Conservation (phyloP, 352 stramenopile species). For the Pythium coloratum region DNA sequence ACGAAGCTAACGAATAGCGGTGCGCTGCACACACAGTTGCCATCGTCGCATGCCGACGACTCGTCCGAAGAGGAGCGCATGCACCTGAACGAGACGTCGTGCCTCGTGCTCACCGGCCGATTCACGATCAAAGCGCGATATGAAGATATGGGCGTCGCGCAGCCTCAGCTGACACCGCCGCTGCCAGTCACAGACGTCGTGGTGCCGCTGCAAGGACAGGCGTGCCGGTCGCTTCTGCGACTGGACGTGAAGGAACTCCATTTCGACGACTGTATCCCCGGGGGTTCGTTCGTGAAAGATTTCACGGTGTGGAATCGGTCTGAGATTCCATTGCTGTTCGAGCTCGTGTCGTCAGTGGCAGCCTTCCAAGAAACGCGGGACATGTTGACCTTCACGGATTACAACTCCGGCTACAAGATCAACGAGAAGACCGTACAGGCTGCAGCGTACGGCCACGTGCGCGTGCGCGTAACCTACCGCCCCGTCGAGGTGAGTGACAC, state of each 20-base stretch:
- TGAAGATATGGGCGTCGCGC: constrained; percentile 19
- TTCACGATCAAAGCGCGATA: constrained; percentile 51
- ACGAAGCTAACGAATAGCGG: constrained; percentile 51
- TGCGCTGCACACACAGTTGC: constrained; percentile 14
- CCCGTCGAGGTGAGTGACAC: constrained; percentile 60
- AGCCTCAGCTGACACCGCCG: constrained; percentile 24
- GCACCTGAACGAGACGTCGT: constrained; percentile 84
- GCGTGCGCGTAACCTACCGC: constrained; percentile 85
- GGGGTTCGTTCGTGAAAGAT: constrained; percentile 87
- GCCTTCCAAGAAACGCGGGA: constrained; percentile 69
- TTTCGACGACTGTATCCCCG: constrained; percentile 87
- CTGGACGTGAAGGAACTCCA: constrained; percentile 88
- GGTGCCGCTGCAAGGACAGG: constrained; percentile 76
- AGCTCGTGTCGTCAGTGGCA: constrained; percentile 73
- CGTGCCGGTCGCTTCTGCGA: constrained; percentile 80
- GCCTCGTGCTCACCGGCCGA: constrained; percentile 63
- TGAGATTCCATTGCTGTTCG: constrained; percentile 86
- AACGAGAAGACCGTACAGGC: constrained; percentile 80
- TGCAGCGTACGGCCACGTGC: constrained; percentile 81
- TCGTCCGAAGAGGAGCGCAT: constrained; percentile 85
- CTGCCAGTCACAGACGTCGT: constrained; percentile 60
- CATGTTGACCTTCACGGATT: constrained; percentile 80
- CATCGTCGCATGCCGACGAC: constrained; percentile 37
- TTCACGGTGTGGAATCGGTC: constrained; percentile 91
- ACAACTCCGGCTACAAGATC: constrained; percentile 85